These are phyloP conservation scores for Boechera stricta DNA, from an alignment of 345 rosid genomes.

Conservation along the genomic window DNA sequence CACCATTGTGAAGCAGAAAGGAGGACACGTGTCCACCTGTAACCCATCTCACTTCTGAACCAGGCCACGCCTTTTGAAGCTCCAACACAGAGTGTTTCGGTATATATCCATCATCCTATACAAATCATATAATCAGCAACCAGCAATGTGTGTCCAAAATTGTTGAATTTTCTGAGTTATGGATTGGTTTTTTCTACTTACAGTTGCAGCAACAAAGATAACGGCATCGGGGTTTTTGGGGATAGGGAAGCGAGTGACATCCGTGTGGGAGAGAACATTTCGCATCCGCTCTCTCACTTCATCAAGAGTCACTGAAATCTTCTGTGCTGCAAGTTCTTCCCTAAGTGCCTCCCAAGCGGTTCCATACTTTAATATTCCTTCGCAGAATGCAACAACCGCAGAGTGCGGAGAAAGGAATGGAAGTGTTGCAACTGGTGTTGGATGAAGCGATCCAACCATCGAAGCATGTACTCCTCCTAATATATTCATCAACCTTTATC, in stretches of 20 bases:
- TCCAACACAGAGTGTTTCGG: constrained; percentile 93
- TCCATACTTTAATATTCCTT: constrained; percentile 90
- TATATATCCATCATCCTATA: constrained; percentile 95
- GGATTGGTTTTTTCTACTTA: constrained; percentile 52
- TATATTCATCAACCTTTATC: constrained; percentile 19
- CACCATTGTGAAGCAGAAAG: constrained; percentile 76
- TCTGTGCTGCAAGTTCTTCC: constrained; percentile 77
- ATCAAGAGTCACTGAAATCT: constrained; percentile 83
- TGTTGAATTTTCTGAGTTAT: background rate
- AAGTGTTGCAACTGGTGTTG: constrained; percentile 92
- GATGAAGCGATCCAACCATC: constrained; percentile 99
- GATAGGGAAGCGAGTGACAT: constrained; percentile 95
- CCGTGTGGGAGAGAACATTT: constrained; percentile 92
- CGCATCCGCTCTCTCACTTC: constrained; percentile 94
- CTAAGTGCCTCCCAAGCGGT: constrained; percentile 99
- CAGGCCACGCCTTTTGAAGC: constrained; percentile 99
- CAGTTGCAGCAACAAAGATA: constrained; percentile 96
- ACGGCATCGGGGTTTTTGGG: constrained; percentile 86
- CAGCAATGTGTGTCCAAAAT: background rate
- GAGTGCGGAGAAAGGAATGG: constrained; percentile 99
- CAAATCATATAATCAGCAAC: background rate
- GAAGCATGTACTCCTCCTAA: constrained; percentile 99
- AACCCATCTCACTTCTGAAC: constrained; percentile 99
- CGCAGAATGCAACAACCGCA: constrained; percentile 99
- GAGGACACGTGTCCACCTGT: constrained; percentile 97